Conservation (phyloP, 805 yeast species). For the Sugiyamaella marilandica region DNA sequence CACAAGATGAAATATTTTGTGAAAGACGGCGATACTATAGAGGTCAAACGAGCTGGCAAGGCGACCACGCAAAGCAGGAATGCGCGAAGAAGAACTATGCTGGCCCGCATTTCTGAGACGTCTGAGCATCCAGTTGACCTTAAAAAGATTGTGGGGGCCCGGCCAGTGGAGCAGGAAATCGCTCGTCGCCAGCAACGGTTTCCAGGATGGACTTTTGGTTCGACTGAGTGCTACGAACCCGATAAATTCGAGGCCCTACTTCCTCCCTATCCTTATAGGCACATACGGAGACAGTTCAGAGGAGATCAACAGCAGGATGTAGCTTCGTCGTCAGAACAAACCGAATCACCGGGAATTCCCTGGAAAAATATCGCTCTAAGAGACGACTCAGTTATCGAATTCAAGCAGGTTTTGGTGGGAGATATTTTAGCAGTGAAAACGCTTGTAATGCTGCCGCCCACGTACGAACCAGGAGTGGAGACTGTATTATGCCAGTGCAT, state of each 20-base stretch:
- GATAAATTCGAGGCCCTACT: conserved; percentile 3
- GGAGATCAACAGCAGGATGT: not conserved
- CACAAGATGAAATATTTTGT: conserved; percentile 3
- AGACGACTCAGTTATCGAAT: not conserved
- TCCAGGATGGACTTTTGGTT: conserved; percentile 7
- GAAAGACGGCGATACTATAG: conserved; percentile 7
- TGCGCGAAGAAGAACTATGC: too few species aligned
- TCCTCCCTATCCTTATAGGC: conserved; percentile 13
- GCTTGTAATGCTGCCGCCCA: not conserved
- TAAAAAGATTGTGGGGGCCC: not conserved
- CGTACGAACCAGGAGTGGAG: not conserved
- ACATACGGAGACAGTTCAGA: not conserved
- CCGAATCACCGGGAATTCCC: too few species aligned
- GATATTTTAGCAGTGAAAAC: not conserved
- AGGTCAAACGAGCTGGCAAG: not conserved
- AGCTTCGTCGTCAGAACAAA: too few species aligned
- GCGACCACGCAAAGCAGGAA: too few species aligned
- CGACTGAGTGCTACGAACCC: conserved; percentile 15
- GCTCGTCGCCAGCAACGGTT: not conserved
- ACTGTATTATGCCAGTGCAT: not conserved
- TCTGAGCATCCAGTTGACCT: not conserved
- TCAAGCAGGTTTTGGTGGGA: not conserved
- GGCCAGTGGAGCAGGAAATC: not conserved
- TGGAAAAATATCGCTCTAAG: too few species aligned
- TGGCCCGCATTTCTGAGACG: not conserved